phyloP scores from a whole-genome alignment of 768 basidiomycete species.

The Calvatia gigantea region DNA sequence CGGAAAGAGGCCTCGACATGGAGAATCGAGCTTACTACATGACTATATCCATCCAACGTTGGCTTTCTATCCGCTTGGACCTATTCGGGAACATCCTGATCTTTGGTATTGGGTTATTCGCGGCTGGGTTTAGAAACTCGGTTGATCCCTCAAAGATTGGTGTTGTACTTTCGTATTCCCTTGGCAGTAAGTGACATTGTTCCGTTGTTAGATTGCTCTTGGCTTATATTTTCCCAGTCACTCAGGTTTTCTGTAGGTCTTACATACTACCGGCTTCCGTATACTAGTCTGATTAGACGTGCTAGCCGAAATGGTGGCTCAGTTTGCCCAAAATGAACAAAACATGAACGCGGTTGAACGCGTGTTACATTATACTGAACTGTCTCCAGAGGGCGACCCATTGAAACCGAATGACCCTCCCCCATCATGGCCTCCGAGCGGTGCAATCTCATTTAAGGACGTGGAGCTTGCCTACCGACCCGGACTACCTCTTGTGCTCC shows the following conservation, averaged over 20 bases:
- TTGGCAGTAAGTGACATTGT: slow-evolving; percentile 35
- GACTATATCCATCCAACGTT: slow-evolving; percentile 62
- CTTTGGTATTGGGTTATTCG: slow-evolving; percentile 68
- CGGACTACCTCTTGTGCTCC: slow-evolving; percentile 63
- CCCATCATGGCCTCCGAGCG: slow-evolving; percentile 45
- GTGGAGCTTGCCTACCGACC: slow-evolving; percentile 59
- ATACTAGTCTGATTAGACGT: neutral
- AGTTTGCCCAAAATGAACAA: slow-evolving; percentile 60
- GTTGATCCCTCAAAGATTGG: slow-evolving; percentile 43
- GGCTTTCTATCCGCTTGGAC: slow-evolving; percentile 63
- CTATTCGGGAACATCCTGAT: slow-evolving; percentile 65
- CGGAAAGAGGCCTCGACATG: slow-evolving; percentile 51
- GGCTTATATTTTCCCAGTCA: slow-evolving; percentile 27
- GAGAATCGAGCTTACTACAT: slow-evolving; percentile 65
- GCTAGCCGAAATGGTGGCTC: slow-evolving; percentile 50
- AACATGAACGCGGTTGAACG: slow-evolving; percentile 76
- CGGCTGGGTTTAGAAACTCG: slow-evolving; percentile 52
- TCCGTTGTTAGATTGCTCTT: neutral
- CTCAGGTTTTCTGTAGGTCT: slow-evolving; percentile 41
- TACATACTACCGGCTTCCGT: neutral
- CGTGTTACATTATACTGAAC: slow-evolving; percentile 62
- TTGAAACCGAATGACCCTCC: slow-evolving; percentile 43
- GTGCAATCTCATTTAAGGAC: slow-evolving; percentile 51
- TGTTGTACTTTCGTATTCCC: slow-evolving; percentile 48
- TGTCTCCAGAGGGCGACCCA: slow-evolving; percentile 52